Evolutionary conservation across 2,329 filamentous ascomycete species (phyloP).

Genomic region (Hortaea sp.): DNA sequence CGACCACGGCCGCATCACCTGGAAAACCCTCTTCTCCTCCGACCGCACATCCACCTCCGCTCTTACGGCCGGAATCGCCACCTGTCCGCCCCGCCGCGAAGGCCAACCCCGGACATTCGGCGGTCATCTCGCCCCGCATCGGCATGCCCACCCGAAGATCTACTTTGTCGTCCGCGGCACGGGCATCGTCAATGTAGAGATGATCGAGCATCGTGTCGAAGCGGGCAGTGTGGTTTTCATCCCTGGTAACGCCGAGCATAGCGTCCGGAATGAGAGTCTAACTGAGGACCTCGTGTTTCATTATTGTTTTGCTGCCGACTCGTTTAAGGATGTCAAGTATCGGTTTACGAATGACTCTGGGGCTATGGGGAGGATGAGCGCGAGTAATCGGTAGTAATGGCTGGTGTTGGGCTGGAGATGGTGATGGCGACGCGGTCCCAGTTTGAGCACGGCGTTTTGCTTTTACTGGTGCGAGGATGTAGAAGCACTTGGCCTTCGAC

Average conservation of each 20-base stretch:
- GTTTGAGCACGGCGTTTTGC: too few relatives aligned
- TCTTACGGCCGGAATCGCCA: slow-evolving; percentile 30
- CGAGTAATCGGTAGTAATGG: not conserved
- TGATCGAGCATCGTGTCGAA: slow-evolving; percentile 21
- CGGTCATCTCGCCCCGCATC: slow-evolving; percentile 30
- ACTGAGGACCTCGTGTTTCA: slow-evolving; percentile 3
- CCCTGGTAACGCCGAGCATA: slow-evolving; percentile 35
- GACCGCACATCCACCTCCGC: slow-evolving; percentile 25
- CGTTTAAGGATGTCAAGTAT: slow-evolving; percentile 1
- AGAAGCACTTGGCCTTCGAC: too few relatives aligned
- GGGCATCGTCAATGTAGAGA: slow-evolving; percentile 31
- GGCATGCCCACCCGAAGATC: slow-evolving; percentile 34
- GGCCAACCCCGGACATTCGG: slow-evolving; percentile 3
- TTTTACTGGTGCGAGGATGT: too few relatives aligned
- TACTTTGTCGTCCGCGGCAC: slow-evolving; percentile 32
- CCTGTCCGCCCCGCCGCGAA: slow-evolving; percentile 16
- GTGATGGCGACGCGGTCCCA: too few relatives aligned
- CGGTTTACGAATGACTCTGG: not conserved
- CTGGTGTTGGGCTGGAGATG: too few relatives aligned
- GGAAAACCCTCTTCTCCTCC: slow-evolving; percentile 32
- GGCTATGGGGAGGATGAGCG: not conserved
- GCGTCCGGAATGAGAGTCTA: slow-evolving; percentile 14
- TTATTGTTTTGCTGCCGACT: slow-evolving; percentile 6
- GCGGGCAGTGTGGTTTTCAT: slow-evolving; percentile 32
- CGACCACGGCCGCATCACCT: slow-evolving; percentile 22